These are phyloP conservation scores for Raffaelea albimanens DNA, from an alignment of 2,329 filamentous ascomycete genomes.

Conservation along the genomic window DNA sequence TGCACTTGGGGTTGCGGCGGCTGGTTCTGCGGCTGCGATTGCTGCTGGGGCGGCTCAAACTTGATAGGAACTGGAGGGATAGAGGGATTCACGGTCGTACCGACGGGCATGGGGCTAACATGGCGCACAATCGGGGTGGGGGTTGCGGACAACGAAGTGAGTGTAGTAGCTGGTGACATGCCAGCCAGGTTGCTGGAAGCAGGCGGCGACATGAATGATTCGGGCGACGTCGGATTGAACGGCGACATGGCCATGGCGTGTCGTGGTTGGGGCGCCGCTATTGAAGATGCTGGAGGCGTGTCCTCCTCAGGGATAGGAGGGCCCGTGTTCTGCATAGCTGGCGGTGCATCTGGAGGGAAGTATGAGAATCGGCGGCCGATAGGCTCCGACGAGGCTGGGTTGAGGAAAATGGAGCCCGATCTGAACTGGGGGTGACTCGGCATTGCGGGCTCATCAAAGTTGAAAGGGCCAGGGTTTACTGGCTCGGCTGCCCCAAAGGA, in stretches of 20 bases:
- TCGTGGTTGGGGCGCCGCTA: background rate
- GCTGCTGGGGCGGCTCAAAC: background rate
- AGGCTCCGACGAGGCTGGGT: slow-evolving; percentile 43
- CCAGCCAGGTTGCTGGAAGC: slow-evolving; percentile 20
- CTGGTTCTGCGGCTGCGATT: background rate
- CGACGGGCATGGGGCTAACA: slow-evolving; percentile 16
- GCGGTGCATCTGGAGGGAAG: slow-evolving; percentile 42
- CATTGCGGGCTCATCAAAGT: slow-evolving; percentile 17
- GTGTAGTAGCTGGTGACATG: slow-evolving; percentile 26
- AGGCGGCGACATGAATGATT: slow-evolving; percentile 25
- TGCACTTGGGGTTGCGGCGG: slow-evolving; percentile 1
- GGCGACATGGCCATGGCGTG: slow-evolving; percentile 14
- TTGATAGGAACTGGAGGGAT: background rate
- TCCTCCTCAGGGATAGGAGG: slow-evolving; percentile 22
- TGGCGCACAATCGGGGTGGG: slow-evolving; percentile 25
- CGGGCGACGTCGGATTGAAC: slow-evolving; percentile 32
- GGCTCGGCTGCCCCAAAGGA: slow-evolving; percentile 47
- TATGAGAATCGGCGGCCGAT: slow-evolving; percentile 52
- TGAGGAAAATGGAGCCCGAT: slow-evolving; percentile 57
- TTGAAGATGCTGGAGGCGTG: slow-evolving; percentile 19
- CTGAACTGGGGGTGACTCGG: slow-evolving; percentile 40
- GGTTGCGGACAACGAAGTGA: slow-evolving; percentile 17
- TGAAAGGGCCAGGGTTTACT: slow-evolving; percentile 19
- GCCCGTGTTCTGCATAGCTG: slow-evolving; percentile 10
- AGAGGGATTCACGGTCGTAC: slow-evolving; percentile 2